Evolutionary conservation across 495 filamentous ascomycete genomes (phyloP).

Genomic region (Penicillium macrosclerotiorum): DNA sequence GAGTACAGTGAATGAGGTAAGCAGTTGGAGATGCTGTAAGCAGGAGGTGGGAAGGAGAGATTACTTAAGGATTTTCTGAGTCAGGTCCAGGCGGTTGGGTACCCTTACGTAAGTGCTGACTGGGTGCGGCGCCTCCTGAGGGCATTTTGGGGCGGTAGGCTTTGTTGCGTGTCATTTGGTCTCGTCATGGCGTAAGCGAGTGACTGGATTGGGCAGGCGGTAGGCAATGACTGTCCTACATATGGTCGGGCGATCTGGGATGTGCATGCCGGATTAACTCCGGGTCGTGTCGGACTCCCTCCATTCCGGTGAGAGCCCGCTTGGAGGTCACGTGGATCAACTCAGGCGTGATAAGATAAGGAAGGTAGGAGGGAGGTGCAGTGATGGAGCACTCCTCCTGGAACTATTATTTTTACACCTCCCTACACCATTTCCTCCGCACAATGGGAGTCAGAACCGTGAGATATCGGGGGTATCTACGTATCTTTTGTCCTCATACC

Average conservation of each 20-base stretch:
- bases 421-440: too few species aligned
- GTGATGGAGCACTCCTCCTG: too few species aligned
- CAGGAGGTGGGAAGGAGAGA: constrained; percentile 17
- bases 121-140: too few species aligned
- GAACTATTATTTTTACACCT: too few species aligned
- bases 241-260: neutral
- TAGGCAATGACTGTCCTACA: constrained; percentile 1
- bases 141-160: too few species aligned
- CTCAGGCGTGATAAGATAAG: too few species aligned
- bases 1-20: constrained; percentile 50
- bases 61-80: constrained; percentile 27
- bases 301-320: neutral
- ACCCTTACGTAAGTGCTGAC: constrained; percentile 5
- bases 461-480: too few species aligned
- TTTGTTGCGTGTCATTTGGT: too few species aligned
- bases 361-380: too few species aligned
- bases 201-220: constrained; percentile 9
- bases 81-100: constrained; percentile 1
- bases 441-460: too few species aligned
- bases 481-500: too few species aligned
- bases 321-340: too few species aligned
- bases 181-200: constrained; percentile 12
- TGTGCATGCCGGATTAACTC: neutral
- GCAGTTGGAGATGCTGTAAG: constrained; percentile 33
- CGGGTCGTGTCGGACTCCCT: neutral